Conservation (phyloP, 306 rosid genomes). For the Begonia loranthoides region DNA sequence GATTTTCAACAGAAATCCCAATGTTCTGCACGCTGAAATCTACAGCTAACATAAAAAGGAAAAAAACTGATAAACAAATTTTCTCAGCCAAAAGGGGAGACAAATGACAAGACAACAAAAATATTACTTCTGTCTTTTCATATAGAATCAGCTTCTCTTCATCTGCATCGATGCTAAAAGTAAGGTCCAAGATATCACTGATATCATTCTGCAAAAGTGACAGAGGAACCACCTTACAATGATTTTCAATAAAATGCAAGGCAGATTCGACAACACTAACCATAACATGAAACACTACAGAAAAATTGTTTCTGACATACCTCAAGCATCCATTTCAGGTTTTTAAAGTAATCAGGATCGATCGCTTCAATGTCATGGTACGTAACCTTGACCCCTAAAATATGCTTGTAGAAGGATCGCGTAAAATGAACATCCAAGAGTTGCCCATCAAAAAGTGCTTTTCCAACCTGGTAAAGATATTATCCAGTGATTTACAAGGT, state of each 20-base stretch:
- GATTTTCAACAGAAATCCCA: too few species aligned
- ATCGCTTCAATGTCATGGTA: slow-evolving; percentile 97
- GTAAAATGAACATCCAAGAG: slow-evolving; percentile 97
- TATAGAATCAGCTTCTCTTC: slow-evolving; percentile 85
- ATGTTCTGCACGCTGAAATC: too few species aligned
- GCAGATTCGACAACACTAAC: slow-evolving; percentile 8
- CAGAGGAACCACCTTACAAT: slow-evolving; percentile 2
- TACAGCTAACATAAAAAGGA: too few species aligned
- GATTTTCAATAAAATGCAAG: slow-evolving; percentile 1
- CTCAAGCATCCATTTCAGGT: slow-evolving; percentile 97
- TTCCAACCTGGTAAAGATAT: slow-evolving; percentile 61
- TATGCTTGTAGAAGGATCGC: slow-evolving; percentile 93
- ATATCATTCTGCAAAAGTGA: slow-evolving; percentile 57
- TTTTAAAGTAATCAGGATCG: slow-evolving; percentile 82
- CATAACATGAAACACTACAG: not conserved
- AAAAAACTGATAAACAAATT: too few species aligned
- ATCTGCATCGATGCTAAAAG: slow-evolving; percentile 97
- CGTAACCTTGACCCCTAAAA: slow-evolving; percentile 79
- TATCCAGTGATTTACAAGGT: slow-evolving; percentile 10
- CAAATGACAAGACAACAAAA: not conserved
- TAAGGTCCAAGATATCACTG: slow-evolving; percentile 70
- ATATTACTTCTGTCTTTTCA: slow-evolving; percentile 74
- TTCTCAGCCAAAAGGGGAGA: too few species aligned
- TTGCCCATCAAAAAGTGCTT: slow-evolving; percentile 89
- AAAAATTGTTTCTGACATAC: slow-evolving; percentile 21